Base-by-base conservation (phyloP, 208 protist species). In the Strigomonas culicis region DNA sequence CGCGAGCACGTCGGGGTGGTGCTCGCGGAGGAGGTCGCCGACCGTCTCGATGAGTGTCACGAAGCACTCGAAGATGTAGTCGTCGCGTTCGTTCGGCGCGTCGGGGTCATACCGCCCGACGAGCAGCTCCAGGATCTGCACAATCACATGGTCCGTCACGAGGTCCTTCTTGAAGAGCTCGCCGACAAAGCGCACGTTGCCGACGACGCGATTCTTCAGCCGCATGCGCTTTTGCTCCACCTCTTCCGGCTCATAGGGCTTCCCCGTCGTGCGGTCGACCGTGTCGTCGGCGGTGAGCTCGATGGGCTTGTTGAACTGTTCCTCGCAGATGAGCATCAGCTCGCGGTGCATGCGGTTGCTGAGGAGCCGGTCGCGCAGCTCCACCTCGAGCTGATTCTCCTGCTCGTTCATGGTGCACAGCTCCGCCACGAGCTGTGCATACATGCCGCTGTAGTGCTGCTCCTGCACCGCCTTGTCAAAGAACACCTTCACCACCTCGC, bases 391-490 rank as follows among this genome's bases (percentile, higher is more conserved):
- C 36, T 84, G 77, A 25, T 63, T 70, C 63, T 88, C 80, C 47
- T 67, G 72, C 28, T 84, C 77, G 58, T 82, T 82, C 69, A 85
- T 80, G 13, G 51, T 63, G 72, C 82, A 88, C 46, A 95, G 56
- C 50, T 86, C 85, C 36, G 74, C 64, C 25, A 85, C 77, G 46
- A 95, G 80, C 0, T 72, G 79, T 24, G 90, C 77, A 71, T 95
- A 95, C 0, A 95, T 59, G 10, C 68, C 77, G 46, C 77, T 86
- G 78, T 90, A 95, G 55, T 82, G 73, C 17, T 82, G 82, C 79
- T 95, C 86, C 70, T 86, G 75, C 21, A 93, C 76, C 4, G 90
- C 84, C 72, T 95, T 95, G 55, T 95, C 80, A 70, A 92, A 93
- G 62, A 95, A 79, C 28, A 95, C 74, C 63, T 84, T 82, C 43